A percentile compares a stretch with the other conserved stretches of the same genome.
These are phyloP conservation scores for Pleurotus cornucopiae DNA, from an alignment of 768 basidiomycete species.

Conservation along the genomic window DNA sequence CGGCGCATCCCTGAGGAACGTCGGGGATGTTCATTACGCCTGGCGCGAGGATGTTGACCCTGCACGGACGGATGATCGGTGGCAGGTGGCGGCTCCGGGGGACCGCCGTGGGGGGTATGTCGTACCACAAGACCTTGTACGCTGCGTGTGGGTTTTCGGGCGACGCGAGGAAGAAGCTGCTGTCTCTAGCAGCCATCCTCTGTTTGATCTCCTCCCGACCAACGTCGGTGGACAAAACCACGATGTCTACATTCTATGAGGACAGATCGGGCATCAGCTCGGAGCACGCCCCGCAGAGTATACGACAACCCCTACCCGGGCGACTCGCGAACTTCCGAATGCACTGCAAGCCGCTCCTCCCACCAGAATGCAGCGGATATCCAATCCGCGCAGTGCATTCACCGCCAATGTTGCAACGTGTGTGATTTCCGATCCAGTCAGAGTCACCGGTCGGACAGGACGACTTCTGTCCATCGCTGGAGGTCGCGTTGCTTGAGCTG, in stretches of 20 bases:
- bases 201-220: constrained; percentile 25
- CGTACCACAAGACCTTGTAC: constrained; percentile 22
- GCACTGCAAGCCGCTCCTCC: not conserved
- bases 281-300: not conserved
- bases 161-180: constrained; percentile 23
- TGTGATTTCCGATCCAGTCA: too few species aligned
- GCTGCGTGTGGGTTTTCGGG: constrained; percentile 24
- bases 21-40: constrained; percentile 13
- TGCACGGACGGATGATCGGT: not conserved
- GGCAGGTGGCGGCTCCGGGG: not conserved
- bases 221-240: constrained; percentile 23
- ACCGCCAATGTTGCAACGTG: too few species aligned
- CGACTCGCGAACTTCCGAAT: not conserved
- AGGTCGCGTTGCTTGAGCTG: too few species aligned
- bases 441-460: too few species aligned
- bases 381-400: not conserved
- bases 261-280: not conserved
- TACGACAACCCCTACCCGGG: not conserved
- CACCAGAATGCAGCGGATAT: not conserved
- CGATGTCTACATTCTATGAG: constrained; percentile 31
- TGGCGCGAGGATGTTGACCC: constrained; percentile 14
- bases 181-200: constrained; percentile 20
- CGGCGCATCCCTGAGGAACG: constrained; percentile 9
- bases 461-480: too few species aligned
- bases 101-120: not conserved